Conservation (phyloP, 2,329 filamentous ascomycete genomes). For the Fusarium sororula region DNA sequence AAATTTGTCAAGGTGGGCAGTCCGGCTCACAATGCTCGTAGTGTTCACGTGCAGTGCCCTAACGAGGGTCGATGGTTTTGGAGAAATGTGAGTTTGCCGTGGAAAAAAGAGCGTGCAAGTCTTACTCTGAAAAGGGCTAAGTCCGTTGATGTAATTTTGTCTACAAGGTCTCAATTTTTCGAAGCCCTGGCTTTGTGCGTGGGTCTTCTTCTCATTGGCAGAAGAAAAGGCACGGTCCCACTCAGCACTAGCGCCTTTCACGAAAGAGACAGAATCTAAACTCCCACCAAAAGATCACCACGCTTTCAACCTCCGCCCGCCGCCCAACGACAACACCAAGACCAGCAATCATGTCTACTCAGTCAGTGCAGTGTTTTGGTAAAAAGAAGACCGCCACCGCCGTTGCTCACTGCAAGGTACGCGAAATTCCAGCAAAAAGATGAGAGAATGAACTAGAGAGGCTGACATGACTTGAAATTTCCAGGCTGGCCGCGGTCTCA, state of each 20-base stretch:
- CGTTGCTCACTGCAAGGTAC: slow-evolving; percentile 93
- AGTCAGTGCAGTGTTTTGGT: slow-evolving; percentile 98
- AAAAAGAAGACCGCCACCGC: slow-evolving; percentile 94
- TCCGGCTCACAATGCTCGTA: not conserved
- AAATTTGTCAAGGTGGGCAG: slow-evolving; percentile 7
- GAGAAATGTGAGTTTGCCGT: not conserved
- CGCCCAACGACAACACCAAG: slow-evolving; percentile 26
- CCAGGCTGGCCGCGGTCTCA: slow-evolving; percentile 71
- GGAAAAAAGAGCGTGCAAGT: not conserved
- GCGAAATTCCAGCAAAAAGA: slow-evolving; percentile 33
- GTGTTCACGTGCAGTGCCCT: slow-evolving; percentile 4
- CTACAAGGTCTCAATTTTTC: not conserved
- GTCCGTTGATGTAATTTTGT: not conserved
- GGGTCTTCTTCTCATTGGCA: not conserved
- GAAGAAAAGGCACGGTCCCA: not conserved
- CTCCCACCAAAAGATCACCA: slow-evolving; percentile 7
- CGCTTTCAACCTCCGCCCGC: slow-evolving; percentile 12
- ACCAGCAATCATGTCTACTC: slow-evolving; percentile 74
- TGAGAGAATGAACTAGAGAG: slow-evolving; percentile 7
- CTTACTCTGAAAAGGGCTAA: not conserved
- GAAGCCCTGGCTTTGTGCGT: not conserved
- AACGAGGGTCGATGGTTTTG: not conserved
- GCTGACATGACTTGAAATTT: slow-evolving; percentile 43
- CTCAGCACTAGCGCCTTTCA: not conserved
- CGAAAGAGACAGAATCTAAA: slow-evolving; percentile 14